These are phyloP conservation scores for Crucibulum laeve DNA, from an alignment of 768 basidiomycete genomes.

Conservation along the genomic window DNA sequence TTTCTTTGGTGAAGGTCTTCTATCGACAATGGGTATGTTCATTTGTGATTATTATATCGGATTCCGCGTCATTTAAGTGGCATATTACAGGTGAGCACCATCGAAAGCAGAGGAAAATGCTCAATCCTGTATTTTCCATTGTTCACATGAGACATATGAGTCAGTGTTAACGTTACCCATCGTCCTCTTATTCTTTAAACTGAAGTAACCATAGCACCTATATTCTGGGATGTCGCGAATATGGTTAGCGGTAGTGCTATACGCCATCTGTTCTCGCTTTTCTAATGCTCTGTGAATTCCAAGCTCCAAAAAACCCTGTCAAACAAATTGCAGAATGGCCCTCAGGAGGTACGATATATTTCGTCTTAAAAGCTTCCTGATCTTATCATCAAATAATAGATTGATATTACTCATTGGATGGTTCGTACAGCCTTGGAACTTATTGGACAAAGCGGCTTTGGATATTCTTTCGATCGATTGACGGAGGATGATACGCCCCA, in stretches of 20 bases:
- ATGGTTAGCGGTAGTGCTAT: constrained; percentile 14
- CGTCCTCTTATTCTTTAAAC: not conserved
- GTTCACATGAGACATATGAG: constrained; percentile 35
- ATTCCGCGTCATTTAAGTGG: not conserved
- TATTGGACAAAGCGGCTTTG: constrained; percentile 35
- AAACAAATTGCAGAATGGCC: constrained; percentile 19
- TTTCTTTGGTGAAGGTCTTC: constrained; percentile 22
- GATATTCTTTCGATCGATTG: constrained; percentile 26
- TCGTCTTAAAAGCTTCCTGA: not conserved
- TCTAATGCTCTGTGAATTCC: not conserved
- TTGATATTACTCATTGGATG: constrained; percentile 21
- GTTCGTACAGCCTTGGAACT: constrained; percentile 31
- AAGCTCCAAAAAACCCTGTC: constrained; percentile 22
- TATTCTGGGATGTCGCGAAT: constrained; percentile 24
- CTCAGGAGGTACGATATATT: constrained; percentile 21
- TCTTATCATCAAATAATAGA: constrained; percentile 4
- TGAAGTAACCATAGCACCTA: constrained; percentile 19
- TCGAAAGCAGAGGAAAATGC: constrained; percentile 35
- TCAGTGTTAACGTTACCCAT: constrained; percentile 8
- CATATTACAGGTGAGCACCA: constrained; percentile 32
- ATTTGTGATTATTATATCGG: not conserved
- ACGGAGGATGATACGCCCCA: constrained; percentile 13
- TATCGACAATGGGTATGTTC: constrained; percentile 18
- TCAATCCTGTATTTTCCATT: constrained; percentile 40
- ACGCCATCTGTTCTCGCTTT: not conserved